Evolutionary conservation across 2,329 filamentous ascomycete genomes (phyloP), one percentile per base, ranked within the genome.

Genomic region (Aspergillus puulaauensis): DNA sequence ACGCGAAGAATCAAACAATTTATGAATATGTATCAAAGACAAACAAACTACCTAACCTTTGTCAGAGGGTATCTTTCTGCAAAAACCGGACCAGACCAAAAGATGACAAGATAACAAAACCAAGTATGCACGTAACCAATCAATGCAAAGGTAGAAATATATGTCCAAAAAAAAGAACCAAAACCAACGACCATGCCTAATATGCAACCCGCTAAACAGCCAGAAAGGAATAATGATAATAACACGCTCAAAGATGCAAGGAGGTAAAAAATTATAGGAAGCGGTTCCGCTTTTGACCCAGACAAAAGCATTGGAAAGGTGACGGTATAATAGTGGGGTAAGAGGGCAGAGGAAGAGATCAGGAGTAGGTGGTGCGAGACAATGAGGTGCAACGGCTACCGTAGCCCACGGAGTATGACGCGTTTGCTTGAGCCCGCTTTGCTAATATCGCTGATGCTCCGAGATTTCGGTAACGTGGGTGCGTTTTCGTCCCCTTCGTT

Each of bases 371-470:
- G 43, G 54, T 44, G 9, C 8, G 48, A 27, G 40, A 43, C 15
- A 35, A 43, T 40, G 33, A 23, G 35, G 21, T 45, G 52, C 63
- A 62, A 51, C 65, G 69, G 59, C 55, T 70, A 19, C 62, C 69
- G 40, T 8, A 78, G 64, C 15, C 75, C 74, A 35, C 68, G 70
- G 7, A 78, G 64, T 14, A 68, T 68, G 35, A 78, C 72, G 7
- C 75, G 72, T 59, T 70, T 71, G 59, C 73, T 77, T 9, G 70
- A 66, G 39, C 71, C 72, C 27, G 57, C 67, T 27, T 66, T 65
- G 3, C 73, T 67, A 41, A 77, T 74, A 54, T 78, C 75, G 57
- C 73, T 75, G 54, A 77, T 71, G 54, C 75, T 77, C 59, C 70
- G 63, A 43, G 68, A 67, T 55, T 73, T 73, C 1, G 70, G 66